A percentile compares a stretch with the other conserved stretches of the same genome.
These are phyloP conservation scores for Poteriospumella lacustris DNA, from an alignment of 108 stramenopile genomes.

Conservation along the genomic window DNA sequence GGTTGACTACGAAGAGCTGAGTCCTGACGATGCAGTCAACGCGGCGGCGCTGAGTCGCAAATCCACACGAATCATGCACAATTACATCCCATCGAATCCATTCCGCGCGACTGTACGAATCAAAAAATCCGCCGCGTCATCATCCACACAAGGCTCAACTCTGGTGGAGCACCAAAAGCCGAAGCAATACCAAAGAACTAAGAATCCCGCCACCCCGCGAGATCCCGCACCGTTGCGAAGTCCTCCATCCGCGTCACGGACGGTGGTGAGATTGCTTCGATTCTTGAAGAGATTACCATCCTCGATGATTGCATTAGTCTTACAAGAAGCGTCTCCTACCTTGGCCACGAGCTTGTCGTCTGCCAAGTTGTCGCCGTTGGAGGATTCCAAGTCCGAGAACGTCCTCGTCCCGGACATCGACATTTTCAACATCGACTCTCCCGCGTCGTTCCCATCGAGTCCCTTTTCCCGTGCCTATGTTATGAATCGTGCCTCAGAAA, in stretches of 20 bases:
- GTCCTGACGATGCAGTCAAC: background rate
- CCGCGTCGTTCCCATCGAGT: background rate
- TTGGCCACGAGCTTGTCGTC: no score
- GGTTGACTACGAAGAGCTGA: background rate
- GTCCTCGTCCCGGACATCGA: no score
- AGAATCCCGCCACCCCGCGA: background rate
- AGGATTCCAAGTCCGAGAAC: no score
- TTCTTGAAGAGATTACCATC: no score
- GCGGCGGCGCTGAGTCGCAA: background rate
- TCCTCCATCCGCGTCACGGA: background rate
- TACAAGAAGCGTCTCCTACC: no score
- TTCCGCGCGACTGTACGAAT: constrained; percentile 1
- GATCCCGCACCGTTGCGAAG: background rate
- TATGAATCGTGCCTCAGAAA: background rate
- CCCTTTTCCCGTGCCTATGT: background rate
- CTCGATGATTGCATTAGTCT: no score
- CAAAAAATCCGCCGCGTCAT: background rate
- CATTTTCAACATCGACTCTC: no score
- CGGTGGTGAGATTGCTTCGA: background rate
- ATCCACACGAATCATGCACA: background rate
- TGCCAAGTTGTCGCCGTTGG: no score
- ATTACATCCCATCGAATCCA: constrained; percentile 6
- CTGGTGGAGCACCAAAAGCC: background rate
- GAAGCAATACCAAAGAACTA: background rate
- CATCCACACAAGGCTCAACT: background rate